Conservation (phyloP, 2,329 filamentous ascomycete genomes). For the Xylariaceae sp. region DNA sequence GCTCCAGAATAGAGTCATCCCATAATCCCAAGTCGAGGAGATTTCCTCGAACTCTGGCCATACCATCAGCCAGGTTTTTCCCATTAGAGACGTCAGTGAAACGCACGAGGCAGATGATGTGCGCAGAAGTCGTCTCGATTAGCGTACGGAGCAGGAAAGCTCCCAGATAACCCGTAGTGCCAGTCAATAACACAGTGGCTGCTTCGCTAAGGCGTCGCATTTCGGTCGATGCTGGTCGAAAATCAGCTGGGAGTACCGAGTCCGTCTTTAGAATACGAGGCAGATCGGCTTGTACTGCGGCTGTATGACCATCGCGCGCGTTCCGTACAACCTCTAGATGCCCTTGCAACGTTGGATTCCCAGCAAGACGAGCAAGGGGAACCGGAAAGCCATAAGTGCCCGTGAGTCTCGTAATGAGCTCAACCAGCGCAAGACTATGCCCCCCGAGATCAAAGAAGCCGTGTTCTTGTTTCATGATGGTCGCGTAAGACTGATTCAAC, state of each 20-base stretch:
- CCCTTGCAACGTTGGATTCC: slow-evolving; percentile 66
- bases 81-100: slow-evolving; percentile 64
- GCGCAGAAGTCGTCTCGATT: slow-evolving; percentile 62
- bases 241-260: slow-evolving; percentile 64
- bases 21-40: slow-evolving; percentile 74
- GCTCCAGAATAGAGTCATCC: slow-evolving; percentile 72
- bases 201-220: slow-evolving; percentile 60
- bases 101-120: slow-evolving; percentile 69
- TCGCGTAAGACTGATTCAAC: slow-evolving; percentile 58
- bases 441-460: slow-evolving; percentile 80
- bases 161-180: slow-evolving; percentile 71
- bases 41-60: slow-evolving; percentile 70
- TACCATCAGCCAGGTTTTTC: slow-evolving; percentile 57
- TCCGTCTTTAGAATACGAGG: slow-evolving; percentile 66
- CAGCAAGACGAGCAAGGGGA: slow-evolving; percentile 65
- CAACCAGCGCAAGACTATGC: slow-evolving; percentile 72
- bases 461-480: slow-evolving; percentile 61
- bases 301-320: slow-evolving; percentile 67
- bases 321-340: slow-evolving; percentile 68
- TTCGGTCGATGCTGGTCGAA: slow-evolving; percentile 51
- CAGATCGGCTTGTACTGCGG: slow-evolving; percentile 70
- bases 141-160: slow-evolving; percentile 69
- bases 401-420: slow-evolving; percentile 66
- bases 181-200: slow-evolving; percentile 66
- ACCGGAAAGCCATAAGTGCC: slow-evolving; percentile 69